phyloP scores from a whole-genome alignment of 225 moss, liverwort and hornwort genomes.

The Lunularia cruciata region DNA sequence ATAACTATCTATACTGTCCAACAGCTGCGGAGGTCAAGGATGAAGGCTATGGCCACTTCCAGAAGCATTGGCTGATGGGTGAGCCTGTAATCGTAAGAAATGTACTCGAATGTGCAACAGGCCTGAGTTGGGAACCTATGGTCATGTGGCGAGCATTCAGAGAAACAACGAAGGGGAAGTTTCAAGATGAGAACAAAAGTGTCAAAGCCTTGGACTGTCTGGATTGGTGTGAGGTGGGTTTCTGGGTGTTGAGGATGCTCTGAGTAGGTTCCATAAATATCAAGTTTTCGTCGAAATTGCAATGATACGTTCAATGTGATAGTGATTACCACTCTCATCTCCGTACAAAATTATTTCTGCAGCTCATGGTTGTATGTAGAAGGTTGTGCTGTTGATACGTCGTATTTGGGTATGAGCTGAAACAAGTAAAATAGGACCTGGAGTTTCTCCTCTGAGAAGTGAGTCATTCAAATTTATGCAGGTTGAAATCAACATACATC shows the following conservation, averaged over 20 bases:
- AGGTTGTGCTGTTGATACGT: too few relatives aligned
- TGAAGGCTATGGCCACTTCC: constrained; percentile 70
- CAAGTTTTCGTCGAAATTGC: too few relatives aligned
- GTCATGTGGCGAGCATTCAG: constrained; percentile 99
- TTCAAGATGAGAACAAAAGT: constrained; percentile 73
- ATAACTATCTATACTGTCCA: constrained; percentile 70
- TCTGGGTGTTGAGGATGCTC: too few relatives aligned
- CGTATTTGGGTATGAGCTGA: too few relatives aligned
- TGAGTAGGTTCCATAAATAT: too few relatives aligned
- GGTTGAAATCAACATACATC: constrained; percentile 95
- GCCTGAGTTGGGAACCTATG: constrained; percentile 98
- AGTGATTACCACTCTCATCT: too few relatives aligned
- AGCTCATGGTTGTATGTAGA: too few relatives aligned
- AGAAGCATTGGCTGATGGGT: constrained; percentile 80
- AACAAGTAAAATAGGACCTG: too few relatives aligned
- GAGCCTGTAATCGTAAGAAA: constrained; percentile 83
- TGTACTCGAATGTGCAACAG: constrained; percentile 69
- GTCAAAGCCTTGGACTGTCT: constrained; percentile 88
- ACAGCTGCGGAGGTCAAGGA: constrained; percentile 55
- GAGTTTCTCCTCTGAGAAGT: neutral
- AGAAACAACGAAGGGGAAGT: constrained; percentile 86
- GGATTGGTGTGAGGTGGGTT: constrained; percentile 92
- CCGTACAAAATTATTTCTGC: too few relatives aligned
- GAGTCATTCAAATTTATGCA: constrained; percentile 19
- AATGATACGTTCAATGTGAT: too few relatives aligned